These are phyloP conservation scores for Selaginella tamariscina DNA, from an alignment of 75 land plant genomes.

Conservation along the genomic window DNA sequence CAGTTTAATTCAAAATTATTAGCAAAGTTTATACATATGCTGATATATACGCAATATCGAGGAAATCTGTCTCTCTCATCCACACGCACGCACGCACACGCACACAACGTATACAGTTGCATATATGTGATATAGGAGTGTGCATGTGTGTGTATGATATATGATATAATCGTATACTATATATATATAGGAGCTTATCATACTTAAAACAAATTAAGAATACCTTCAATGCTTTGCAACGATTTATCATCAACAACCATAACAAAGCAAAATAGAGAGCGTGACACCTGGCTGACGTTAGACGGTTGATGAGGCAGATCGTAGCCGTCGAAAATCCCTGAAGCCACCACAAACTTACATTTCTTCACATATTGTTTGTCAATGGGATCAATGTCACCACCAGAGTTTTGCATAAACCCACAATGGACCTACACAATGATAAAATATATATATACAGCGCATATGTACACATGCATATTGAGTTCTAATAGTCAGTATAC, in stretches of 20 bases:
- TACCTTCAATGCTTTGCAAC: constrained; percentile 37
- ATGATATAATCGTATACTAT: too few species aligned
- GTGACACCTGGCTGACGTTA: constrained; percentile 60
- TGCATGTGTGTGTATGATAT: too few species aligned
- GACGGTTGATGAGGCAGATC: constrained; percentile 86
- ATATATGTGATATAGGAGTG: too few species aligned
- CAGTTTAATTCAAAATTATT: too few species aligned
- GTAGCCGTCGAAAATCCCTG: constrained; percentile 80
- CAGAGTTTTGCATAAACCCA: constrained; percentile 61
- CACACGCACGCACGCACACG: too few species aligned
- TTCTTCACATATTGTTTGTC: constrained; percentile 60
- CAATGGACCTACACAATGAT: constrained; percentile 61
- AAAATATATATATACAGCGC: neutral
- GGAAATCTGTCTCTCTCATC: too few species aligned
- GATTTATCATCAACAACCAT: constrained; percentile 86
- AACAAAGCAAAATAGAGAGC: constrained; percentile 77
- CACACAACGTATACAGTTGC: too few species aligned
- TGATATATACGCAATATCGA: too few species aligned
- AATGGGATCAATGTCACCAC: constrained; percentile 49
- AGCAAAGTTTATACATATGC: too few species aligned
- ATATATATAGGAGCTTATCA: too few species aligned
- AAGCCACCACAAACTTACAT: constrained; percentile 84
- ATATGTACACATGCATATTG: neutral
- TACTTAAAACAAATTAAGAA: too few species aligned
- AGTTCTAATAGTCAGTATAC: neutral